Evolutionary conservation across 352 stramenopile genomes (phyloP), one percentile per base, ranked within the genome.

Genomic region (Paralagenidium karlingii): DNA sequence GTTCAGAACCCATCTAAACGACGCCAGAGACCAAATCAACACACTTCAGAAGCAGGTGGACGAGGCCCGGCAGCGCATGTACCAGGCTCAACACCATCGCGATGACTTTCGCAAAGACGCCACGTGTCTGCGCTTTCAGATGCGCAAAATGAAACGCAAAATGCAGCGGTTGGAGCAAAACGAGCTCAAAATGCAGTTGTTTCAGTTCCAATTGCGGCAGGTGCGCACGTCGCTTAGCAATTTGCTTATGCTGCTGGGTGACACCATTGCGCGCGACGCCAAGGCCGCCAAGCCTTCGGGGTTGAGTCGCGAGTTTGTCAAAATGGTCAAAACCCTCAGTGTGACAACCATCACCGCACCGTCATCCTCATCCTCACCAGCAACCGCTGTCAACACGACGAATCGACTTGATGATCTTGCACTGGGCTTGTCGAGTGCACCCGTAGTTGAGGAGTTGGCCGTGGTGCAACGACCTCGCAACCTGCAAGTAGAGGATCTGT

Each of bases 281-380:
- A 83, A 83, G 37, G 73, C 66, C 5, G 38, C 48, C 1, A 81
- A 81, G 42, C 69, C n/a, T n/a, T n/a, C n/a, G n/a, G n/a, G n/a
- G n/a, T n/a, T n/a, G n/a, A n/a, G n/a, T n/a, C n/a, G n/a, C n/a
- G n/a, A n/a, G n/a, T n/a, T n/a, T n/a, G n/a, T n/a, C n/a, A n/a
- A n/a, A n/a, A n/a, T n/a, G n/a, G n/a, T n/a, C n/a, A n/a, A n/a
- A n/a, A n/a, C n/a, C n/a, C n/a, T n/a, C n/a, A n/a, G n/a, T n/a
- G n/a, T n/a, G n/a, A n/a, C n/a, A n/a, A n/a, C n/a, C n/a, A n/a
- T n/a, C n/a, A n/a, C n/a, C n/a, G n/a, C n/a, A n/a, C n/a, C n/a
- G n/a, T n/a, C n/a, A n/a, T n/a, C n/a, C n/a, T n/a, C n/a, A n/a
- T n/a, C n/a, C n/a, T n/a, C n/a, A n/a, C n/a, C n/a, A n/a, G n/a